Percentiles rank a stretch among this genome's conserved stretches.
Conservation (phyloP, 305 asterid genomes). For the Plantago coronopus region DNA sequence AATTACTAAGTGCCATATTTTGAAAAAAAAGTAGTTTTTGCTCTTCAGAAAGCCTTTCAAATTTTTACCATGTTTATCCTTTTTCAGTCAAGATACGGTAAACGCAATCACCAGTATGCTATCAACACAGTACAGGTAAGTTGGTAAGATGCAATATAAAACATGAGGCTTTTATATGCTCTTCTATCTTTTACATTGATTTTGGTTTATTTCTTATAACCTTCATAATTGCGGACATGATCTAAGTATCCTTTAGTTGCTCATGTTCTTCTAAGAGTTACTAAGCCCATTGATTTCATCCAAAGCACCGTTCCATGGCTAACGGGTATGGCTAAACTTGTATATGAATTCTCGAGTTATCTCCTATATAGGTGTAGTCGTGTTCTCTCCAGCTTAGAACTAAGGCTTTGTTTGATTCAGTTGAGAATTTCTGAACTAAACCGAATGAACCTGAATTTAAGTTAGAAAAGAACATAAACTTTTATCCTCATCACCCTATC, state of each 20-base stretch:
- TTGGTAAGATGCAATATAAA: not conserved
- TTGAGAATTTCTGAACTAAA: too few species aligned
- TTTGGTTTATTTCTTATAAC: too few species aligned
- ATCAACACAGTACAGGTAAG: not conserved
- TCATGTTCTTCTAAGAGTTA: not conserved
- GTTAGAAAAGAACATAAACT: too few species aligned
- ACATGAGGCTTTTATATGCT: too few species aligned
- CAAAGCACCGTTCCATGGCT: too few species aligned
- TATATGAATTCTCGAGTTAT: not conserved
- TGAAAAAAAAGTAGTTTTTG: conserved; percentile 15
- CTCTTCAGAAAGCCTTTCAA: conserved; percentile 2
- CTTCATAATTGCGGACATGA: too few species aligned
- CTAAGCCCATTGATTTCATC: not conserved
- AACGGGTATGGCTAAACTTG: not conserved
- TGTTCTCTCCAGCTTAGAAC: too few species aligned
- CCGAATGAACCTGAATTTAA: too few species aligned
- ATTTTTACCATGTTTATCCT: not conserved
- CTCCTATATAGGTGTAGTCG: not conserved
- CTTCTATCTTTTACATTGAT: too few species aligned
- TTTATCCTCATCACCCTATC: too few species aligned
- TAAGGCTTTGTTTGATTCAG: too few species aligned
- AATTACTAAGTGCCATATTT: conserved; percentile 25
- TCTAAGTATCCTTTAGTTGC: too few species aligned
- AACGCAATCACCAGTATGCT: not conserved
- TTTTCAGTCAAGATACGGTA: not conserved